Evolutionary conservation across 495 filamentous ascomycete species (phyloP), one percentile per base, ranked within the genome.

Genomic region (Bryoglossum gracile): DNA sequence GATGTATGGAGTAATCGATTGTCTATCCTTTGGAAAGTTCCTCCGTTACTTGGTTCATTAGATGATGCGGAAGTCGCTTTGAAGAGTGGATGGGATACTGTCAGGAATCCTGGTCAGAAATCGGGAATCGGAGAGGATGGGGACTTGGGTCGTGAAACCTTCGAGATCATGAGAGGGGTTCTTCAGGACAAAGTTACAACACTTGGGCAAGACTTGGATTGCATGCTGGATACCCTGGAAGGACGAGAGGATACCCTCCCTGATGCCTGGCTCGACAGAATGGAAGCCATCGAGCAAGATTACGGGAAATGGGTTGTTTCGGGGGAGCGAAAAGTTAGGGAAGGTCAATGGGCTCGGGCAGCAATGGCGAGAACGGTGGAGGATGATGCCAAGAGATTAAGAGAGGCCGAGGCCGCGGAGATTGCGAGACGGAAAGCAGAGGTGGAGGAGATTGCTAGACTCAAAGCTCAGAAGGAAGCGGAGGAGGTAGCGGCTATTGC

Each of bases 211-310:
- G 69, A 80, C 18, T 69, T 97, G 61, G 92, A 98, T 62, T 73
- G 67, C 10, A 86, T 94, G 74, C 74, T 97, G 5, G 90, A 97
- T 57, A 70, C 78, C 8, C 67, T 97, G 8, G 92, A 95, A 60
- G 89, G 87, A 4, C 74, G 80, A 21, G 71, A 82, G 44, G 92
- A 98, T 55, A 83, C 83, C 2, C 62, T 98, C 8, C 92, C 92
- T 0, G 87, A 94, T 25, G 58, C 66, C 16, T 98, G 94, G 94
- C 78, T 96, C 38, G 87, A 90, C 48, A 72, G 81, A 5, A 77
- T 97, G 57, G 94, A 97, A 60, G 62, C 64, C 0, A 65, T 95
- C 11, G 94, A 98, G 58, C 71, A 77, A 9, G 76, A 84, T n/a
- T 95, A 89, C 65, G 76, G 78, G 6, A 69, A 76, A 11, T 97